Percentiles rank a stretch among this genome's conserved stretches.
Conservation (phyloP, 495 filamentous ascomycete species). For the Parathielavia hyrcaniae region DNA sequence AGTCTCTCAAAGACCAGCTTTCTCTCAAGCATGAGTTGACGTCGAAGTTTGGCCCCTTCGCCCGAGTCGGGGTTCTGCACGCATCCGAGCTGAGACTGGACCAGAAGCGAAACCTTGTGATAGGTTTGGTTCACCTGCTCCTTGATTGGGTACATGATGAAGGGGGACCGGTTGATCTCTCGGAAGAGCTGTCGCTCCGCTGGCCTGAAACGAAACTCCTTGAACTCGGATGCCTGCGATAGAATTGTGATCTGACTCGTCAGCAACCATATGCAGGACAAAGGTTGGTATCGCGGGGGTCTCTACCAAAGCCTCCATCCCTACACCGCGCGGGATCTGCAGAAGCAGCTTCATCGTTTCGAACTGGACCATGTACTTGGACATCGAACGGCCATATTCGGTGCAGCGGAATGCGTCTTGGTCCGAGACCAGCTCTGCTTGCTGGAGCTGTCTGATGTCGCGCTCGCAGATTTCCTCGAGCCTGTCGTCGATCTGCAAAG, state of each 20-base stretch:
- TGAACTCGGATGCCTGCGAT: slow-evolving; percentile 71
- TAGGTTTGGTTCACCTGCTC: slow-evolving; percentile 62
- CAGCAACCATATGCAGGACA: slow-evolving; percentile 26
- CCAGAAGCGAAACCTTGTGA: slow-evolving; percentile 83
- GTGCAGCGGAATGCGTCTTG: slow-evolving; percentile 56
- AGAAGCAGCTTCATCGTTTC: slow-evolving; percentile 79
- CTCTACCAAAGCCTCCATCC: slow-evolving; percentile 68
- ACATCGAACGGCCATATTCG: slow-evolving; percentile 83
- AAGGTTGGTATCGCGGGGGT: not conserved
- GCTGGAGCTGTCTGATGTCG: slow-evolving; percentile 64
- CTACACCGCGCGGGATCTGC: slow-evolving; percentile 52
- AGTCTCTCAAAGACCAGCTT: slow-evolving; percentile 64
- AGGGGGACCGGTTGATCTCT: slow-evolving; percentile 68
- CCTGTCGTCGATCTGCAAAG: slow-evolving; percentile 55
- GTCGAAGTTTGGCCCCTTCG: slow-evolving; percentile 54
- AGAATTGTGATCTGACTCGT: slow-evolving; percentile 36
- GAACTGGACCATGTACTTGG: slow-evolving; percentile 86
- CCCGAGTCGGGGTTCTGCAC: slow-evolving; percentile 64
- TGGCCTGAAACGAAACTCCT: slow-evolving; percentile 60
- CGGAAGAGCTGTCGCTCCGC: slow-evolving; percentile 72
- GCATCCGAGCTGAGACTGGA: slow-evolving; percentile 73
- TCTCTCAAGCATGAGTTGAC: slow-evolving; percentile 64
- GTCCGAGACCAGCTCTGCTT: slow-evolving; percentile 51
- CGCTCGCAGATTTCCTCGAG: slow-evolving; percentile 77
- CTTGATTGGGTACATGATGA: slow-evolving; percentile 72